These are phyloP conservation scores for Candida nonsorbophila DNA, from an alignment of 805 yeast genomes.

Conservation along the genomic window DNA sequence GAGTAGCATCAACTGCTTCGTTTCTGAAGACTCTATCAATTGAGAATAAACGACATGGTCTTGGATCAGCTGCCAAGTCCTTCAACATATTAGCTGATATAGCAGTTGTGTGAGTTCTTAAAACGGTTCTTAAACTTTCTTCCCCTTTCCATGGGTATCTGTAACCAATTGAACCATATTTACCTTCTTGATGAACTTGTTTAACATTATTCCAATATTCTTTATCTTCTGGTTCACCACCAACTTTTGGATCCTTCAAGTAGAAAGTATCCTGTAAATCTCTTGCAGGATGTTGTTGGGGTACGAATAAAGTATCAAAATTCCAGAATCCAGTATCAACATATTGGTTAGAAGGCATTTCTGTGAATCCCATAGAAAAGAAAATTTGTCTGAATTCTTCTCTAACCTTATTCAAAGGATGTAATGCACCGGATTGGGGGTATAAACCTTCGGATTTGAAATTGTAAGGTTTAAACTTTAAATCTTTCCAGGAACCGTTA, in stretches of 20 bases:
- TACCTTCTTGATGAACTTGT: conserved; percentile 84
- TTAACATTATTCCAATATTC: conserved; percentile 73
- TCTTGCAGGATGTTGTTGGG: conserved; percentile 99
- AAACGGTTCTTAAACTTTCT: conserved; percentile 85
- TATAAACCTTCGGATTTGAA: conserved; percentile 90
- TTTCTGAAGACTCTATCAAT: conserved; percentile 98
- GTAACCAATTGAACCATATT: conserved; percentile 93
- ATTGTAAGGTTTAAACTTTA: conserved; percentile 90
- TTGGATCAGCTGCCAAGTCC: conserved; percentile 79
- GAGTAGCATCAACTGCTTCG: conserved; percentile 99
- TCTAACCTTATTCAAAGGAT: conserved; percentile 93
- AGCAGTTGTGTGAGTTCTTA: conserved; percentile 97
- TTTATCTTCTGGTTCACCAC: conserved; percentile 78
- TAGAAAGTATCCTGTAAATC: conserved; percentile 98
- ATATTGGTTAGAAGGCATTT: conserved; percentile 98
- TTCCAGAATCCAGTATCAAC: conserved; percentile 99
- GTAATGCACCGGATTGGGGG: conserved; percentile 88
- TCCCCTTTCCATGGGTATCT: conserved; percentile 95
- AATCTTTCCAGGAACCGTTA: conserved; percentile 74
- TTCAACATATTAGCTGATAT: conserved; percentile 86
- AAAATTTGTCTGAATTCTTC: conserved; percentile 97
- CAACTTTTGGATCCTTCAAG: conserved; percentile 83
- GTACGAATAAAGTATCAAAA: conserved; percentile 92
- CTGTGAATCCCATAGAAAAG: conserved; percentile 96
- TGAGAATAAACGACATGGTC: conserved; percentile 86